Percentiles rank a stretch among this genome's conserved stretches.
phyloP scores from a whole-genome alignment of 768 basidiomycete species.

The Cystobasidium onofrii region DNA sequence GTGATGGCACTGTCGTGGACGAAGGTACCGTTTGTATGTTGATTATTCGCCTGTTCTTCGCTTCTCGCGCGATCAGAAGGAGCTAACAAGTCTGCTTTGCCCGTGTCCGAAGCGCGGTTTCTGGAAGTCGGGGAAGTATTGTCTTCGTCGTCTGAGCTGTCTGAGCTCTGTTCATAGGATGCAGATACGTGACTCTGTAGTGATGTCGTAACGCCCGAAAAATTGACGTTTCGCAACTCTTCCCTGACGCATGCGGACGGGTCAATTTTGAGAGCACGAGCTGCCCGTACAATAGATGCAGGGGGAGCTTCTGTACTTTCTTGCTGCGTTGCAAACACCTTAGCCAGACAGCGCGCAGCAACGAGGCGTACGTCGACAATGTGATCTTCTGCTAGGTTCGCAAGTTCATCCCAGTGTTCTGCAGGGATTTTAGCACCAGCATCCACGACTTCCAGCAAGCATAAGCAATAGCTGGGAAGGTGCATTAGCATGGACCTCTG shows the following conservation, averaged over 20 bases:
- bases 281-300: neutral
- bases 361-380: constrained; percentile 15
- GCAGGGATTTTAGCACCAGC: neutral
- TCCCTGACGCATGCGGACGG: neutral
- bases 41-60: neutral
- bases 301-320: neutral
- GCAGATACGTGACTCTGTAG: neutral
- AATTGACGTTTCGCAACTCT: neutral
- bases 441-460: neutral
- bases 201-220: neutral
- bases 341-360: neutral
- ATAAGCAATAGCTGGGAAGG: neutral
- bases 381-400: neutral
- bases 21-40: neutral
- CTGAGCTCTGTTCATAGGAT: neutral
- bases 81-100: neutral
- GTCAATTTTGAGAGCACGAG: neutral
- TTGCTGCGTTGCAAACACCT: neutral
- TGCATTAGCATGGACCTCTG: no score
- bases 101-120: neutral
- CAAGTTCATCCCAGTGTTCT: neutral
- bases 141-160: neutral
- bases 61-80: neutral
- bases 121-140: neutral
- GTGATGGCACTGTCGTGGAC: neutral